Evolutionary conservation across 192 early-diverging fungal genomes (phyloP).

Genomic region (Haplosporangium gracile): DNA sequence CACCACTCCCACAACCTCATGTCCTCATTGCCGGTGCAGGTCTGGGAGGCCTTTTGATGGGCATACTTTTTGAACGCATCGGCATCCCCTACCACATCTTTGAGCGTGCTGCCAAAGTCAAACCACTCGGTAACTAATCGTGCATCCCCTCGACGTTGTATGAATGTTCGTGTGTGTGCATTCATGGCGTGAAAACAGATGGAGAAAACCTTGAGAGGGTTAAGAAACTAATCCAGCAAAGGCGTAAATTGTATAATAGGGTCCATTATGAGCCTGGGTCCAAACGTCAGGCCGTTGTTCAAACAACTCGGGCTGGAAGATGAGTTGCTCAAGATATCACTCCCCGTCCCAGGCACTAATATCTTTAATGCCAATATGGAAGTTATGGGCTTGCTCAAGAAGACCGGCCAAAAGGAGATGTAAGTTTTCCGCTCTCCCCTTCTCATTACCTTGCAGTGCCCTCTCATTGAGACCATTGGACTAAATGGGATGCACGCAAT

Average conservation of each 20-base stretch:
- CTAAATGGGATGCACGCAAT: neutral
- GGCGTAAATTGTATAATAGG: neutral
- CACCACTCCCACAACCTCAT: neutral
- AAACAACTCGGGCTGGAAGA: conserved; percentile 31
- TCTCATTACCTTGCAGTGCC: neutral
- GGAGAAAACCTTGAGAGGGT: neutral
- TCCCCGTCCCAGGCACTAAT: neutral
- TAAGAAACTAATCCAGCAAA: neutral
- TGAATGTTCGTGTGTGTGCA: too few species aligned
- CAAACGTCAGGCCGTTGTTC: conserved; percentile 30
- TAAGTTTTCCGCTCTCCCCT: neutral
- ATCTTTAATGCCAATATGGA: conserved; percentile 8
- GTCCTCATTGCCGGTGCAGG: conserved; percentile 4
- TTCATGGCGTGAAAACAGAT: too few species aligned
- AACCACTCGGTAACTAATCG: neutral
- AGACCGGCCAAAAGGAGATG: conserved; percentile 3
- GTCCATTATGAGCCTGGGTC: conserved; percentile 20
- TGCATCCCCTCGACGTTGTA: too few species aligned
- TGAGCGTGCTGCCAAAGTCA: neutral
- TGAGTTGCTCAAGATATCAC: conserved; percentile 6
- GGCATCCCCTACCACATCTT: neutral
- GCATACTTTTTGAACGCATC: neutral
- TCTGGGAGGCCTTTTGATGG: conserved; percentile 6
- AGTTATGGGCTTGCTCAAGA: neutral
- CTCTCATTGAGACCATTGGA: neutral